phyloP scores from a whole-genome alignment of 495 filamentous ascomycete genomes.

The Opeltia flavorubescens region DNA sequence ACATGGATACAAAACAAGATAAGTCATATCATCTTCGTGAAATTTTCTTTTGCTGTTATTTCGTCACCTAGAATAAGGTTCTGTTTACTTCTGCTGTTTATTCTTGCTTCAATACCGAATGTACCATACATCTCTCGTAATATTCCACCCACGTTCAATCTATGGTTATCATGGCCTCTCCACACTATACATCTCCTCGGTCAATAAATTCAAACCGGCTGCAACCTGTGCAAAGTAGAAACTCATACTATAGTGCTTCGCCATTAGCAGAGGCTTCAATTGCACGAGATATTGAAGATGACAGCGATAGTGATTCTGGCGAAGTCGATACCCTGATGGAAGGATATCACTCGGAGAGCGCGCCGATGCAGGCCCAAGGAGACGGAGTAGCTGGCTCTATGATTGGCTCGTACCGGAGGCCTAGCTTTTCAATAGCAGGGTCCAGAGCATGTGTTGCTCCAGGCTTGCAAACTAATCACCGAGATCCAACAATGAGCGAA shows the following conservation, averaged over 20 bases:
- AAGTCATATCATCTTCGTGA: too few species aligned
- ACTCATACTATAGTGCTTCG: conserved; percentile 10
- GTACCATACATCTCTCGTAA: too few species aligned
- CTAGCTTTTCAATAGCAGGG: conserved; percentile 48
- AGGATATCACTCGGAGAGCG: conserved; percentile 32
- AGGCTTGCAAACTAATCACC: conserved; percentile 3
- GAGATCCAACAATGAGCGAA: conserved; percentile 39
- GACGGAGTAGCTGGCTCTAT: conserved; percentile 31
- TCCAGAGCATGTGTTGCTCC: conserved; percentile 33
- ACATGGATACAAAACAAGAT: too few species aligned
- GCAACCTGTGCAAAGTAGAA: not conserved
- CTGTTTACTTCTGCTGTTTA: too few species aligned
- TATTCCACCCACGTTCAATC: not conserved
- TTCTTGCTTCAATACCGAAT: too few species aligned
- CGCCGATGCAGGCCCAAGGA: not conserved
- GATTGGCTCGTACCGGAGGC: conserved; percentile 57
- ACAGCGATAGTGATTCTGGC: conserved; percentile 23
- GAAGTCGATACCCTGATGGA: conserved; percentile 24
- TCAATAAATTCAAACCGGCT: not conserved
- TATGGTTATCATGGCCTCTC: not conserved
- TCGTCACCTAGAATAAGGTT: too few species aligned
- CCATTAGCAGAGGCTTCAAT: conserved; percentile 54
- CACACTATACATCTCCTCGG: not conserved
- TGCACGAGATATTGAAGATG: conserved; percentile 52
- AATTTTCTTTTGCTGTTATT: too few species aligned